Evolutionary conservation across 257 asterid species (phyloP), one percentile per base, ranked within the genome.

Genomic region (Eucommia ulmoides): DNA sequence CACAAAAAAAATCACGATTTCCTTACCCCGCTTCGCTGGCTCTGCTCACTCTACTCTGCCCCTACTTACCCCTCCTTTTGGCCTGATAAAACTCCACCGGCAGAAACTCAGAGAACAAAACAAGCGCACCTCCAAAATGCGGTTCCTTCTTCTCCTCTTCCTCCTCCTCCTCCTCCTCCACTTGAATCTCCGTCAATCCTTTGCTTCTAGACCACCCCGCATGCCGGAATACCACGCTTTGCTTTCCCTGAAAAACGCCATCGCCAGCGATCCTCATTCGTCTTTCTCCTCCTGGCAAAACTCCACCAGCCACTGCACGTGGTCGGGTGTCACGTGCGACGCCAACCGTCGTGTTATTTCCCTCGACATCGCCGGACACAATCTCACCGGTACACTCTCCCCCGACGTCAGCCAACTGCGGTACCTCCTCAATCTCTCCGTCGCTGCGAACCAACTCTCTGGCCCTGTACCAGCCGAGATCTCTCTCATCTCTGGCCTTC

Each of bases 281-380:
- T 41, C 93, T 0, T 71, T 88, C 33, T 47, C 74, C 5, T 71
- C 95, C 8, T 88, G 97, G 97, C 56, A 35, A 17, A 23, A 56
- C 60, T 55, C 75, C 65, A 77, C 82, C 23, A 45, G 53, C 48
- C 76, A 69, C 62, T 88, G 97, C 75, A 51, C 77, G 0, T 88
- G 97, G 97, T 50, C 29, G 20, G 89, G 92, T 1, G 82, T 88
- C 62, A 79, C 97, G 19, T 88, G 97, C 65, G 88, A 79, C 26
- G 8, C 78, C 38, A 44, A 66, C 66, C 72, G 80, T 42, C 94
- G 82, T 69, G 97, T 88, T 42, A 76, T 65, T 0, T 60, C 75
- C 0, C 75, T 88, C 11, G 94, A 84, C 65, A 55, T 87, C 24
- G 78, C 97, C 33, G 59, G 74, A 33, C 70, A 70, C 44, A 62